Evolutionary conservation across 2,329 filamentous ascomycete genomes (phyloP).

Genomic region (Colletotrichum cordylinicola): DNA sequence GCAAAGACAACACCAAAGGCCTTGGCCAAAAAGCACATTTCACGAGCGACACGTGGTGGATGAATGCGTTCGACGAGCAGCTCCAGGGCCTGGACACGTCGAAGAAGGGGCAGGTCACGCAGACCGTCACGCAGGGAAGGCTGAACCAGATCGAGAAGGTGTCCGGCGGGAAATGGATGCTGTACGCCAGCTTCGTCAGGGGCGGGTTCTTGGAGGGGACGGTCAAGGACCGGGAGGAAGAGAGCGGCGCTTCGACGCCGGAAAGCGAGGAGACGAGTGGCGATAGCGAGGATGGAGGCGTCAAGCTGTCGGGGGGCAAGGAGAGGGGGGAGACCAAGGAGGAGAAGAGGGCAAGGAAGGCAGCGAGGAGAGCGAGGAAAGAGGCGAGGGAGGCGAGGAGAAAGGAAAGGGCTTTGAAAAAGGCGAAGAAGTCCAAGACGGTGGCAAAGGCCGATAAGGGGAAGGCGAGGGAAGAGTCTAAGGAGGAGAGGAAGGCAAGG

Average conservation of each 20-base stretch:
- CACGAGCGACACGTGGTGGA: constrained; percentile 91
- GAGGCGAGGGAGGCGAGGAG: constrained; percentile 27
- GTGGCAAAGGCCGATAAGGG: constrained; percentile 34
- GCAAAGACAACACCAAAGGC: constrained; percentile 82
- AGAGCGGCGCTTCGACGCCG: constrained; percentile 16
- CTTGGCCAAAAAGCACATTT: constrained; percentile 77
- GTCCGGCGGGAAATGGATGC: constrained; percentile 60
- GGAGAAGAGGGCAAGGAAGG: constrained; percentile 36
- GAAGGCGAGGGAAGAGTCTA: constrained; percentile 39
- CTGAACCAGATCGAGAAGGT: constrained; percentile 63
- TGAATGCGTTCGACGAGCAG: constrained; percentile 91
- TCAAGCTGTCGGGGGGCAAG: constrained; percentile 54
- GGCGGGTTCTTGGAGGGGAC: constrained; percentile 82
- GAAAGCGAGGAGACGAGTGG: constrained; percentile 25
- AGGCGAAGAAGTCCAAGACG: constrained; percentile 24
- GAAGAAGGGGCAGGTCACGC: constrained; percentile 58
- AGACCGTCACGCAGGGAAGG: constrained; percentile 60
- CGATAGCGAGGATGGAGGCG: constrained; percentile 42
- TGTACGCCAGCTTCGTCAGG: constrained; percentile 86
- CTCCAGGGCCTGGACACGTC: constrained; percentile 78
- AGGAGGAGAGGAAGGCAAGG: constrained; percentile 45
- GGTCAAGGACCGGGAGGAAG: constrained; percentile 39
- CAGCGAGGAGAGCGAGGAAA: constrained; percentile 38
- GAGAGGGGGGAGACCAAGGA: constrained; percentile 30
- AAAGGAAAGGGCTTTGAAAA: constrained; percentile 36